phyloP scores from a whole-genome alignment of 2,329 filamentous ascomycete genomes.

The Penicillium crustosum region DNA sequence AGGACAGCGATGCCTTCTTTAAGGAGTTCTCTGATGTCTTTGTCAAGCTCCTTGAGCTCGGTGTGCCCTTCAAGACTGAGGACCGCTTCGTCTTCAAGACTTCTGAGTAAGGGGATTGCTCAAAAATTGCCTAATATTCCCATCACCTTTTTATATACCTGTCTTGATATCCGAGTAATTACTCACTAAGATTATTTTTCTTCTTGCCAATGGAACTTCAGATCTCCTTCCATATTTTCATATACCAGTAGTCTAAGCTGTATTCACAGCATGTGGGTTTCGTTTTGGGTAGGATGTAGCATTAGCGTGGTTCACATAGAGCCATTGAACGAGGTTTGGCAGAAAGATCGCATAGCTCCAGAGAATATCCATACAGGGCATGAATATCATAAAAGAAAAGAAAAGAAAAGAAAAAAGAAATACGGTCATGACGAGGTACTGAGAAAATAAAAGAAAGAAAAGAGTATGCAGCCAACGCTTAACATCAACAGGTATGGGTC shows the following conservation, averaged over 20 bases:
- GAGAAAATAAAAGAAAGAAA: neutral
- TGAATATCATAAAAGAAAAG: neutral
- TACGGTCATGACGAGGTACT: neutral
- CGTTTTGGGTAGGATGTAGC: neutral
- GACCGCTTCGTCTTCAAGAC: constrained; percentile 65
- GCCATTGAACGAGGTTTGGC: neutral
- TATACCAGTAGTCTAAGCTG: neutral
- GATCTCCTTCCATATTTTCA: neutral
- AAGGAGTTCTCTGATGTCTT: constrained; percentile 82
- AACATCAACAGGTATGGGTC: neutral
- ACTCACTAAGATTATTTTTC: constrained; percentile 5
- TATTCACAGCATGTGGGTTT: neutral
- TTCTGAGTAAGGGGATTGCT: constrained; percentile 33
- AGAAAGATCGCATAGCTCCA: neutral
- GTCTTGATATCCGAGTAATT: constrained; percentile 26
- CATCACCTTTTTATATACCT: constrained; percentile 2
- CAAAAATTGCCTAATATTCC: neutral
- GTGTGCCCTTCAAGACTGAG: constrained; percentile 78
- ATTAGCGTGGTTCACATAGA: neutral
- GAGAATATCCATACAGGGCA: neutral
- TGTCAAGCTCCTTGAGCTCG: constrained; percentile 85
- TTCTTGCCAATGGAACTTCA: neutral
- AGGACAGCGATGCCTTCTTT: constrained; percentile 90
- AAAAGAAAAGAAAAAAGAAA: too few species aligned
- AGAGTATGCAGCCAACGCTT: neutral